Conservation (phyloP, 2,329 filamentous ascomycete species). For the Trichoderma sp. region DNA sequence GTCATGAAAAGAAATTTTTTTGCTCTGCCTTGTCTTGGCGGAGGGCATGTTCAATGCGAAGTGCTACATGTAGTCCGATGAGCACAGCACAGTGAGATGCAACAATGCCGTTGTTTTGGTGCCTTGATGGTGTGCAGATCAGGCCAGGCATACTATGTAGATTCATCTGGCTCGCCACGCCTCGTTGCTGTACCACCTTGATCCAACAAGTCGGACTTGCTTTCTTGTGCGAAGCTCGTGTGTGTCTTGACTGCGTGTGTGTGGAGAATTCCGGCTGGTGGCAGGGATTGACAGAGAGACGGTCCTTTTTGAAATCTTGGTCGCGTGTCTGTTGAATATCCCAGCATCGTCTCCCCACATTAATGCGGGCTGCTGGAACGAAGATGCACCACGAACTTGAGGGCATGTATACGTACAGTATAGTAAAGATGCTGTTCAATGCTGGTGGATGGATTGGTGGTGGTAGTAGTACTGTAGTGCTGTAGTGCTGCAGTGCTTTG, state of each 20-base stretch:
- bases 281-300: background rate
- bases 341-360: constrained; percentile 5
- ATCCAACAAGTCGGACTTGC: background rate
- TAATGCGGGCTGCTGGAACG: background rate
- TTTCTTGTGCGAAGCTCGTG: background rate
- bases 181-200: background rate
- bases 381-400: background rate
- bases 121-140: background rate
- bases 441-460: background rate
- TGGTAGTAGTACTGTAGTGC: background rate
- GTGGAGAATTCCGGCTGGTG: background rate
- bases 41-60: background rate
- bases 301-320: constrained; percentile 4
- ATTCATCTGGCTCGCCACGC: background rate
- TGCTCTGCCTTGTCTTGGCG: background rate
- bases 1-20: background rate
- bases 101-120: background rate
- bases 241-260: background rate
- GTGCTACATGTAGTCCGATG: background rate
- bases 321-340: constrained; percentile 10
- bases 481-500: no score
- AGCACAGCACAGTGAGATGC: background rate
- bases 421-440: background rate
- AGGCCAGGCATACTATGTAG: background rate
- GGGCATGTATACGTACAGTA: background rate